These are phyloP conservation scores for Orbilia ellipsospora DNA, from an alignment of 2,329 filamentous ascomycete genomes.

Conservation along the genomic window DNA sequence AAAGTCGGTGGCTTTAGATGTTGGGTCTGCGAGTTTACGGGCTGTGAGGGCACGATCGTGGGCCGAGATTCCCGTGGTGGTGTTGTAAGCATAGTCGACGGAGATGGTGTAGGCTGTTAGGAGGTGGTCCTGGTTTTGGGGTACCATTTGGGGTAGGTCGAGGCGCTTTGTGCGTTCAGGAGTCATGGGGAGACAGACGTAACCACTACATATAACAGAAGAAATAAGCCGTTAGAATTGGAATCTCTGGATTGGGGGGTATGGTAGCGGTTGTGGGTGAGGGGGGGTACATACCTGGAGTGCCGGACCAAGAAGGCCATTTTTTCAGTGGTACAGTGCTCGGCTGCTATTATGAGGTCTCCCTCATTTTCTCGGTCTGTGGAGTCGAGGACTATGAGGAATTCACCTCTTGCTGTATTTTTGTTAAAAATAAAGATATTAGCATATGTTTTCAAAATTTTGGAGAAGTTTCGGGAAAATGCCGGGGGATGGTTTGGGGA, in stretches of 20 bases:
- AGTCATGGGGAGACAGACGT: constrained; percentile 87
- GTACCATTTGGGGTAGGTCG: constrained; percentile 89
- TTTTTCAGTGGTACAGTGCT: constrained; percentile 84
- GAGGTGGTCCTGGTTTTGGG: constrained; percentile 78
- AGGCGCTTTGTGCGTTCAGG: constrained; percentile 76
- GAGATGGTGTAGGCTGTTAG: constrained; percentile 93
- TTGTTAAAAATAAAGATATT: background rate
- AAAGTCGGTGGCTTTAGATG: constrained; percentile 71
- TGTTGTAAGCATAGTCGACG: constrained; percentile 79
- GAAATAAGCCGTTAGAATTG: constrained; percentile 3
- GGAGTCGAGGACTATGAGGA: constrained; percentile 95
- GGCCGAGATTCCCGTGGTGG: constrained; percentile 88
- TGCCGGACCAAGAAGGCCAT: constrained; percentile 97
- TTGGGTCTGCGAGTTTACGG: constrained; percentile 77
- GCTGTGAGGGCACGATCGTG: constrained; percentile 87
- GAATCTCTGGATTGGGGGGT: background rate
- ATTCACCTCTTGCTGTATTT: constrained; percentile 71
- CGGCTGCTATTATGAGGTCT: constrained; percentile 93
- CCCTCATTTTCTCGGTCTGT: constrained; percentile 96
- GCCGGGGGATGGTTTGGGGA: background rate
- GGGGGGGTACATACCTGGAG: constrained; percentile 68
- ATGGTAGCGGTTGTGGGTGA: background rate
- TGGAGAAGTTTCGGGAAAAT: background rate
- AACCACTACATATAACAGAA: constrained; percentile 68
- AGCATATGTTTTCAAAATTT: background rate